phyloP scores from a whole-genome alignment of 2,329 filamentous ascomycete species.

The Neurospora sp. region DNA sequence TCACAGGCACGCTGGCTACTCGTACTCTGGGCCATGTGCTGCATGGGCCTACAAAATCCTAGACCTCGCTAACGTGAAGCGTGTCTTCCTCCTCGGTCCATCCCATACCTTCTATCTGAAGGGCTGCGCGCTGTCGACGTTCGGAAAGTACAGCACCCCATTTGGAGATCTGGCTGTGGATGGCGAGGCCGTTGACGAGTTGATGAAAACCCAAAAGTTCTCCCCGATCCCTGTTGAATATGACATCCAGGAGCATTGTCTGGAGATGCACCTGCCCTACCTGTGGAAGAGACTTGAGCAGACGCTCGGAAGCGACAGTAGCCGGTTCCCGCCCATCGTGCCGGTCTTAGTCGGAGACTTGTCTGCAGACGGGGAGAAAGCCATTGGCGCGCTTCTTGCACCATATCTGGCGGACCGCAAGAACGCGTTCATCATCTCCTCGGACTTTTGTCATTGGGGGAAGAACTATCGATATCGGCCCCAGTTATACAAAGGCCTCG shows the following conservation, averaged over 20 bases:
- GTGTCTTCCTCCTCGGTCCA: conserved; percentile 84
- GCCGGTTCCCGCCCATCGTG: conserved; percentile 60
- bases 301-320: conserved; percentile 32
- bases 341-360: conserved; percentile 82
- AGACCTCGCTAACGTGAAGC: conserved; percentile 72
- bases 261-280: conserved; percentile 95
- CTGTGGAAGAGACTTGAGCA: conserved; percentile 65
- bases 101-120: conserved; percentile 79
- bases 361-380: conserved; percentile 52
- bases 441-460: conserved; percentile 98
- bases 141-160: conserved; percentile 62
- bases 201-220: conserved; percentile 45
- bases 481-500: conserved; percentile 48
- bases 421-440: conserved; percentile 81
- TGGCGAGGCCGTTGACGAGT: conserved; percentile 36
- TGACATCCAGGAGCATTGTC: conserved; percentile 80
- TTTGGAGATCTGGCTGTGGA: conserved; percentile 63
- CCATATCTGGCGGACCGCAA: conserved; percentile 66
- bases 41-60: conserved; percentile 91
- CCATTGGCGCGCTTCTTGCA: conserved; percentile 59
- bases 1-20: conserved; percentile 80
- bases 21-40: conserved; percentile 82
- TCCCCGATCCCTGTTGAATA: conserved; percentile 51
- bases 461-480: conserved; percentile 71
- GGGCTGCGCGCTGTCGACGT: conserved; percentile 66